These are phyloP conservation scores for Coemansia sp. DNA, from an alignment of 192 early-diverging fungal species.

Conservation along the genomic window DNA sequence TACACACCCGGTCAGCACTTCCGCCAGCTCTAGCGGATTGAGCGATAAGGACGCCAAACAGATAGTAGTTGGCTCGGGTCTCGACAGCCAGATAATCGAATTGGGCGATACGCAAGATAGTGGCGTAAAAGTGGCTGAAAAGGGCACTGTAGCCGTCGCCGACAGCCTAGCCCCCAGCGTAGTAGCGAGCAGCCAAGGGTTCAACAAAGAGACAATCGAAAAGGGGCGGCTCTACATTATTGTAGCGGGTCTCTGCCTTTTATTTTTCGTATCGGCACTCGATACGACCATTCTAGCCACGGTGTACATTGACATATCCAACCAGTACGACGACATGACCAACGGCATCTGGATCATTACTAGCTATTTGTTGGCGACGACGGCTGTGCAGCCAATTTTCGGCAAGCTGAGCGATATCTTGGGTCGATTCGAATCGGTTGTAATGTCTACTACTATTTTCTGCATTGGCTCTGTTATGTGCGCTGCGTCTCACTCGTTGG, in stretches of 20 bases:
- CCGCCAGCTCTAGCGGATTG: not conserved
- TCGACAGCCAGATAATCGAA: conserved; percentile 1
- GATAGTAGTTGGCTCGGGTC: not conserved
- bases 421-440: conserved; percentile 61
- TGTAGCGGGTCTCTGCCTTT: conserved; percentile 30
- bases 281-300: conserved; percentile 76
- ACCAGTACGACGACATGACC: conserved; percentile 57
- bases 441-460: conserved; percentile 55
- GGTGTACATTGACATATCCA: conserved; percentile 65
- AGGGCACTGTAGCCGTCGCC: not conserved
- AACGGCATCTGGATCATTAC: conserved; percentile 80
- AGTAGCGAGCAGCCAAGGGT: conserved; percentile 15
- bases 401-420: conserved; percentile 82
- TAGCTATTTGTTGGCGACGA: conserved; percentile 64
- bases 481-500: conserved; percentile 60
- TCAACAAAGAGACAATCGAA: conserved; percentile 23
- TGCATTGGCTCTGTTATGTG: conserved; percentile 59
- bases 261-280: conserved; percentile 63
- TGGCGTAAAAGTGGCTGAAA: not conserved
- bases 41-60: not conserved
- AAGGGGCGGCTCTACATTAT: conserved; percentile 14
- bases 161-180: conserved; percentile 10
- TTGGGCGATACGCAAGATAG: not conserved
- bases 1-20: not conserved
- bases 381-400: conserved; percentile 77